A percentile compares a stretch with the other conserved stretches of the same genome.
Evolutionary conservation across 1,284 basidiomycete species (phyloP).

Genomic region (Clitocybe nebularis): DNA sequence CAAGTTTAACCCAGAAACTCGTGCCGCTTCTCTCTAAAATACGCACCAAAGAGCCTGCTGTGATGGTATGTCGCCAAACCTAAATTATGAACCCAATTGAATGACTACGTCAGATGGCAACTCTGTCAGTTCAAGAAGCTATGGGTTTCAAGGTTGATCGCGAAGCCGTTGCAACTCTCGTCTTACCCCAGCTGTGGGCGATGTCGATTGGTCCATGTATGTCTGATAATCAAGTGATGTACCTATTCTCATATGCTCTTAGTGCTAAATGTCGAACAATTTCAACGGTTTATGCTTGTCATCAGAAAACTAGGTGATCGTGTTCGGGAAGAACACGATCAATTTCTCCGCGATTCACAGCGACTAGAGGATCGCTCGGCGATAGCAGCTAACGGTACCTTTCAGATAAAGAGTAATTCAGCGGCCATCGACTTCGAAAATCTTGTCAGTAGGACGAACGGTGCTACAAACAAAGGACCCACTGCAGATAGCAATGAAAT

Average conservation of each 20-base stretch:
- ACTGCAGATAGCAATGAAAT: constrained; percentile 36
- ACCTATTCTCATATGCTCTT: constrained; percentile 5
- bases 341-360: constrained; percentile 80
- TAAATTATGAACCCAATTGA: not conserved
- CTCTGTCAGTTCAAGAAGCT: constrained; percentile 90
- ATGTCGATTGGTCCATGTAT: constrained; percentile 95
- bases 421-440: constrained; percentile 68
- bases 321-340: constrained; percentile 83
- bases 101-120: constrained; percentile 80
- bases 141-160: constrained; percentile 96
- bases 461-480: constrained; percentile 43
- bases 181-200: constrained; percentile 91
- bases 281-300: constrained; percentile 83
- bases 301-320: constrained; percentile 72
- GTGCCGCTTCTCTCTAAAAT: constrained; percentile 94
- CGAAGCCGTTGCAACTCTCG: constrained; percentile 90
- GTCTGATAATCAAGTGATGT: constrained; percentile 21
- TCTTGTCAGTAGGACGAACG: constrained; percentile 57
- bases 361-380: constrained; percentile 76
- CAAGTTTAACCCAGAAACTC: constrained; percentile 89
- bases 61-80: constrained; percentile 55
- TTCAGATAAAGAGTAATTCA: constrained; percentile 26
- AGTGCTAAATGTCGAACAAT: constrained; percentile 91
- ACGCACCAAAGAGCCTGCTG: constrained; percentile 90
- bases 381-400: constrained; percentile 31